Conservation (phyloP, 2,329 filamentous ascomycete genomes). For the Pyricularia sp. region DNA sequence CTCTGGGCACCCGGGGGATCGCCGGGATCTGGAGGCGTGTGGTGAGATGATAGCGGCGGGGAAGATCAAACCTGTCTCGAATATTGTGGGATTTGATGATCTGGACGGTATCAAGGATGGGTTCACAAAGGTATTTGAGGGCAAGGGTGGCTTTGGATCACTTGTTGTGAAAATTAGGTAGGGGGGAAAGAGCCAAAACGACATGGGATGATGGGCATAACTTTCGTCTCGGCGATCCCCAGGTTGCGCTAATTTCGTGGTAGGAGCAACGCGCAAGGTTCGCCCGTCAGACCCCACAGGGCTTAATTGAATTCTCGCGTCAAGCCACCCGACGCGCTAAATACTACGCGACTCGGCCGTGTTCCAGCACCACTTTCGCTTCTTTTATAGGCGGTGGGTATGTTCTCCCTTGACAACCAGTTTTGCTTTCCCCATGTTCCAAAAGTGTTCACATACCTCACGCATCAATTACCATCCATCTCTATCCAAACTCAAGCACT, state of each 20-base stretch:
- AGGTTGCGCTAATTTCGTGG: not conserved
- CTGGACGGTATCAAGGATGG: slow-evolving; percentile 26
- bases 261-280: not conserved
- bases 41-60: slow-evolving; percentile 26
- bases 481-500: not conserved
- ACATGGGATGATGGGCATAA: too few relatives aligned
- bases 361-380: not conserved
- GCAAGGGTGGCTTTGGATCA: slow-evolving; percentile 30
- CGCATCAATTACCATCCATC: not conserved
- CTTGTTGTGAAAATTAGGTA: slow-evolving; percentile 23
- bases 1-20: slow-evolving; percentile 26
- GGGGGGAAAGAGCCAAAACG: not conserved
- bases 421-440: not conserved
- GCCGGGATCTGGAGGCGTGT: slow-evolving; percentile 28
- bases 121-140: slow-evolving; percentile 24
- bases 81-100: slow-evolving; percentile 26
- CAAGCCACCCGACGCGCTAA: not conserved
- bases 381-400: not conserved
- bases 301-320: not conserved
- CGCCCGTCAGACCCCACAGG: not conserved
- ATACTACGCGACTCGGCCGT: not conserved
- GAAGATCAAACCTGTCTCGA: slow-evolving; percentile 29
- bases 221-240: too few relatives aligned
- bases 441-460: not conserved
- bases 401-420: not conserved